Conservation (phyloP, 257 asterid genomes). For the Cordia subcordata region DNA sequence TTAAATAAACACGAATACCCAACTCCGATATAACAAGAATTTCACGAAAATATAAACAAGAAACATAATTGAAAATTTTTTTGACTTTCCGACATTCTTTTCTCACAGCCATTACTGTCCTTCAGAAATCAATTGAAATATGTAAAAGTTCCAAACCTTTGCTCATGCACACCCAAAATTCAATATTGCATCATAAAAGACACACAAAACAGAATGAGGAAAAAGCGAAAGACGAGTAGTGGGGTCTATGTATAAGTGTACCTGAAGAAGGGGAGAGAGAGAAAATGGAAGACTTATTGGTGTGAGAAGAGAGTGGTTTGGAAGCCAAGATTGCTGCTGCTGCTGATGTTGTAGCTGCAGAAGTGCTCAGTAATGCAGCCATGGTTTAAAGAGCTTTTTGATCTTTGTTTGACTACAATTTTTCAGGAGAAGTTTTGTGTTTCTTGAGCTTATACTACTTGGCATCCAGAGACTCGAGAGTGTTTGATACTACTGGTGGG, state of each 20-base stretch:
- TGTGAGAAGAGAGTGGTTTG: conserved; percentile 31
- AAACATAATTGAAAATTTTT: too few relatives aligned
- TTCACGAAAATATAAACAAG: too few relatives aligned
- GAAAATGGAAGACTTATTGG: conserved; percentile 29
- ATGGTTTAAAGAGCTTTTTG: conserved; percentile 13
- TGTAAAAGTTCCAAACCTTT: conserved; percentile 1
- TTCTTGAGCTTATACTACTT: neutral
- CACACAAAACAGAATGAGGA: too few relatives aligned
- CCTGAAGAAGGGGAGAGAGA: conserved; percentile 37
- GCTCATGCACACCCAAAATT: neutral
- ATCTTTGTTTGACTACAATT: neutral
- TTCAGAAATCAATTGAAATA: neutral
- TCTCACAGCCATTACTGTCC: too few relatives aligned
- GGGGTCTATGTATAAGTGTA: conserved; percentile 8
- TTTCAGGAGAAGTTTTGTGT: neutral
- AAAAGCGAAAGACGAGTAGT: neutral
- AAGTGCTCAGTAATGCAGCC: conserved; percentile 56
- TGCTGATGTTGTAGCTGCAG: conserved; percentile 24
- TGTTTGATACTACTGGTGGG: conserved; percentile 19
- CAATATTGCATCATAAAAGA: conserved; percentile 6
- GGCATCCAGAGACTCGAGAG: conserved; percentile 14
- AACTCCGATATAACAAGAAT: too few relatives aligned
- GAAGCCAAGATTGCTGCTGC: conserved; percentile 38
- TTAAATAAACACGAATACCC: too few relatives aligned
- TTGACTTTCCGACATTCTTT: too few relatives aligned